Evolutionary conservation across 129 eudicot genomes (phyloP), one percentile per base, ranked within the genome.

Genomic region (Pseudognaphalium luteoalbum): DNA sequence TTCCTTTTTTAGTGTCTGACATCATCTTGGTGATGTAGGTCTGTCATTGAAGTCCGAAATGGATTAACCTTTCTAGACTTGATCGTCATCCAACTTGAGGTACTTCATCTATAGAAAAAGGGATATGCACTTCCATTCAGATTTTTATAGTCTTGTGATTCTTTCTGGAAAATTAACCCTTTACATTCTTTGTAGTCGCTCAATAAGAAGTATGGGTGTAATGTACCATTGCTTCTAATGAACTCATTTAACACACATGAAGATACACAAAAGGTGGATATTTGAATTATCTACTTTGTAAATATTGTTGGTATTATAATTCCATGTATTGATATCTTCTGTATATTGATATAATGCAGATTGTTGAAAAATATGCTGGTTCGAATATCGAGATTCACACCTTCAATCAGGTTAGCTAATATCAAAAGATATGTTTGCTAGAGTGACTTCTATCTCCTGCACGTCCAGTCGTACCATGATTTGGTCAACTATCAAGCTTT

Each of bases 181-280:
- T 19, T 42, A 25, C 20, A 66, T 78, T 41, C 32, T 85, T 37
- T 77, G 76, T 70, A 95, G 99, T 74, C 87, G 44, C 97, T 95
- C 59, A 95, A 95, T 68, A 69, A 81, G 68, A 95, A 86, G 76
- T 91, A 95, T 70, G 99, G 99, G 19, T 95, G 99, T 92, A 91
- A 70, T 72, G 99, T 95, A 54, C 99, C 99, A 25, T 87, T 91
- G 76, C 90, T 91, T 81, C 80, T 94, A 51, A 91, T 95, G 99
- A 95, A 95, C 88, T 95, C 99, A 56, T 95, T 95, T 88, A 95
- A 95, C 88, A 95, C 99, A 10, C 97, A 95, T 86, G 99, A 95
- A 59, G 99, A 95, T 62, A 95, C 99, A 58, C 86, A 80, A 28
- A 95, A 95, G 96, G 99, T 95, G 83, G 77, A 28, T 68, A 71